A percentile compares a stretch with the other conserved stretches of the same genome.
Conservation (phyloP, 2,329 filamentous ascomycete genomes). For the Amylocarpus encephaloides region DNA sequence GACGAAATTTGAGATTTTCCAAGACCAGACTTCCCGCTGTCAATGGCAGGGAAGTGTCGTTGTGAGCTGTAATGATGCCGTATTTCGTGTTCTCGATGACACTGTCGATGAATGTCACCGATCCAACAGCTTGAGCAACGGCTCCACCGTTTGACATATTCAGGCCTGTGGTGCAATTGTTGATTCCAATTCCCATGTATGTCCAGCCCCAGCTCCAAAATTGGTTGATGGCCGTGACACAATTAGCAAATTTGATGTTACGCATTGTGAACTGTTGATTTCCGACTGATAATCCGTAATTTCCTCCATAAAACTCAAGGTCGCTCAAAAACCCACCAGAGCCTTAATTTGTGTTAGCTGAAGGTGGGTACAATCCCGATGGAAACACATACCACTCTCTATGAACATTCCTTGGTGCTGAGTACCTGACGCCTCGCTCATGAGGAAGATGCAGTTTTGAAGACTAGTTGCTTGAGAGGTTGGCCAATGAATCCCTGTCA, state of each 20-base stretch:
- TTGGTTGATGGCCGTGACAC: constrained; percentile 48
- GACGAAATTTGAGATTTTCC: constrained; percentile 77
- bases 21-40: constrained; percentile 75
- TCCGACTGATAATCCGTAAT: constrained; percentile 53
- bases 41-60: constrained; percentile 44
- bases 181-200: constrained; percentile 44
- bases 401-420: constrained; percentile 51
- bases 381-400: constrained; percentile 36
- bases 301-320: constrained; percentile 54
- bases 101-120: constrained; percentile 50
- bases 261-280: constrained; percentile 60
- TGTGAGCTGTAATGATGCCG: constrained; percentile 44
- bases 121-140: constrained; percentile 44
- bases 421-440: constrained; percentile 40
- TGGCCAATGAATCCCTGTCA: constrained; percentile 45
- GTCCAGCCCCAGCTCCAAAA: constrained; percentile 58
- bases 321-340: constrained; percentile 56
- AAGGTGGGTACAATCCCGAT: constrained; percentile 24
- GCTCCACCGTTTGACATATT: constrained; percentile 41
- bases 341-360: constrained; percentile 31
- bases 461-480: constrained; percentile 50
- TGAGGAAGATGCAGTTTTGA: constrained; percentile 54
- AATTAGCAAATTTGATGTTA: constrained; percentile 43
- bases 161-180: constrained; percentile 46
- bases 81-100: constrained; percentile 42